Base-by-base conservation (phyloP, 2,329 filamentous ascomycete genomes). In the Colletotrichum navitas region DNA sequence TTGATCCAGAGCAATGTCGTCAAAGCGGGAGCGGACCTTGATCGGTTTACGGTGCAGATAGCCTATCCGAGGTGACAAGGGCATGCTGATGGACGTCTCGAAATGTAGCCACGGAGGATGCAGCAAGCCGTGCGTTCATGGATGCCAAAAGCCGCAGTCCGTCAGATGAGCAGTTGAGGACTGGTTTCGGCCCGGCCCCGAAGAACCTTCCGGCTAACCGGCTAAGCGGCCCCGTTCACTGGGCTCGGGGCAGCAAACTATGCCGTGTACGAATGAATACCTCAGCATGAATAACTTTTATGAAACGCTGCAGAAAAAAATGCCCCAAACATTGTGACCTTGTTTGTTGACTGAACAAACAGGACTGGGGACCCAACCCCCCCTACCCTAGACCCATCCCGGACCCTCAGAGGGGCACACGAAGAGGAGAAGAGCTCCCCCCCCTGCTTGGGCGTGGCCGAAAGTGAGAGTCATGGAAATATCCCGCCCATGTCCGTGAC, bases 401-500 rank as follows among this genome's bases (percentile, higher is more conserved):
- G 36, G 59, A 60, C 39, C 58, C 58, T 47, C 59, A 39, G 29
- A 39, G 59, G 29, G 59, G 43, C 43, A 8, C 5, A 41, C 51
- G 3, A 29, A n/a, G n/a, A 41, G 7, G 16, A 12, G 7, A 10
- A 41, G 34, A 63, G 55, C 36, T 49, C n/a, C 4, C 43, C 3
- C 6, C 21, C 16, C 41, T 26, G 45, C 29, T 39, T 61, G 67
- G 66, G 49, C 68, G 41, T n/a, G 68, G 56, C 64, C 68, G 68
- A 71, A 34, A 68, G 68, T 62, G 58, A 62, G 58, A 52, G 51
- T 34, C 43, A 45, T 58, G 41, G 21, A 41, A 52, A 16, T 41
- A 16, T 41, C 59, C 68, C 64, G 58, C 52, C 68, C 52, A 59
- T 54, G 41, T 71, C 68, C 68, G 59, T 43, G 45, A 41, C 18